Base-by-base conservation (phyloP, 345 rosid genomes). In the Raphanus sativus region DNA sequence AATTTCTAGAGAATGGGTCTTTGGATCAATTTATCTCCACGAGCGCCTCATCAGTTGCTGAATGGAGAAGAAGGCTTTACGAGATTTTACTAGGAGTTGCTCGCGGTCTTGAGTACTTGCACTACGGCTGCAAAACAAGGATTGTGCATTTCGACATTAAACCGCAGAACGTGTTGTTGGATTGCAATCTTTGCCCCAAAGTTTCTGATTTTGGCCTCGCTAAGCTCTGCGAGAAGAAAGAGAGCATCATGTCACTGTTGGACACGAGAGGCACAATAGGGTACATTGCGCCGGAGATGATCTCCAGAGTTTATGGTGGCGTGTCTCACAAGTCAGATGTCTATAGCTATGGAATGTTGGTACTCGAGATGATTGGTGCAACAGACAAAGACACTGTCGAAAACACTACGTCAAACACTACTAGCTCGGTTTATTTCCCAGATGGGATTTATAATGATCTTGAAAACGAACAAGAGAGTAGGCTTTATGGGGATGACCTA, bases 141-240 rank as follows among this genome's bases (percentile, higher is more conserved):
- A 58, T 25, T 25, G 32, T 25, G 13, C 62, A 58, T 25, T 58
- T 58, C 32, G 32, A 58, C 15, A 58, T 56, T 8, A 56, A 56
- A 56, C 61, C 61, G 0, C 29, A 56, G 6, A 56, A 56, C 11
- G 13, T 56, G 11, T 11, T 56, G 13, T 56, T 21, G 11, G 61
- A 56, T 56, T 25, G 3, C 29, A 8, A 9, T 24, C 13, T 56
- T 56, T 21, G 61, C 5, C 61, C 29, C 1, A 86, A 86, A 28
- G 83, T 86, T 9, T 72, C 85, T 0, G 91, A 87, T 63, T 87
- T 87, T 4, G 87, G 91, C 0, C 91, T 87, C 5, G 85, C 91
- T 4, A 83, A 86, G 62, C 75, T 80, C 8, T 83, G 84, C 36
- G 54, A 76, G 36, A 79, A 21, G 34, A 75, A 70, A 32, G 86